These are phyloP conservation scores for Avicennia marina DNA, from an alignment of 257 asterid species.

Conservation along the genomic window DNA sequence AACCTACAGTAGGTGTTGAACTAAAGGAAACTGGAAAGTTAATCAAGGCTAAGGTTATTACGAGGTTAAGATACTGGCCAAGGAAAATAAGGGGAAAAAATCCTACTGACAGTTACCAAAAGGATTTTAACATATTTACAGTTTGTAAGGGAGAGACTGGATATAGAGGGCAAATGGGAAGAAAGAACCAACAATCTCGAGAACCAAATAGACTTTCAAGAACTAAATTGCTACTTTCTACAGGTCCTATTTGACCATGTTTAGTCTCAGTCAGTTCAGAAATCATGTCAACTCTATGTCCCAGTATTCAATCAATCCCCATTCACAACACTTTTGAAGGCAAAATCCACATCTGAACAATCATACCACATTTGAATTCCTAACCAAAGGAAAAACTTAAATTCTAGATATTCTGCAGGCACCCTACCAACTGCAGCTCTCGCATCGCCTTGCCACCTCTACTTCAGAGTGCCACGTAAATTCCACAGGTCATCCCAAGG, in stretches of 20 bases:
- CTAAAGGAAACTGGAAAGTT: not conserved
- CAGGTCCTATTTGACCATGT: constrained; percentile 14
- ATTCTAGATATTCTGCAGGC: constrained; percentile 25
- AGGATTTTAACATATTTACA: constrained; percentile 41
- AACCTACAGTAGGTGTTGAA: not conserved
- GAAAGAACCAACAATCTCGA: constrained; percentile 17
- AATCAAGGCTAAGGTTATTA: too few species aligned
- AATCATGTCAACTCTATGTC: constrained; percentile 15
- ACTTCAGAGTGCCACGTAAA: constrained; percentile 15
- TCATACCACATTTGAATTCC: constrained; percentile 13
- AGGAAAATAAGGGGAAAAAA: not conserved
- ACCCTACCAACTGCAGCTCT: constrained; percentile 34
- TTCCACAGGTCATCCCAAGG: constrained; percentile 14
- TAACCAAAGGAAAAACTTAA: constrained; percentile 16
- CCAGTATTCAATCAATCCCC: constrained; percentile 20
- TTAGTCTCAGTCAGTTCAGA: not conserved
- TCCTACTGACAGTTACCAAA: not conserved
- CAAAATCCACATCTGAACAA: constrained; percentile 15
- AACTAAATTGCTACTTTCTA: constrained; percentile 14
- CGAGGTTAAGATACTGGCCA: not conserved
- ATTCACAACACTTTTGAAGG: constrained; percentile 15
- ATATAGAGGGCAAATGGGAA: constrained; percentile 2
- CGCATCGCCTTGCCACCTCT: constrained; percentile 6
- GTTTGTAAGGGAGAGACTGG: too few species aligned
- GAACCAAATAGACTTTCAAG: constrained; percentile 1